Percentiles rank a stretch among this genome's conserved stretches.
phyloP scores from a whole-genome alignment of 495 filamentous ascomycete species.

The Annulohypoxylon stygium region DNA sequence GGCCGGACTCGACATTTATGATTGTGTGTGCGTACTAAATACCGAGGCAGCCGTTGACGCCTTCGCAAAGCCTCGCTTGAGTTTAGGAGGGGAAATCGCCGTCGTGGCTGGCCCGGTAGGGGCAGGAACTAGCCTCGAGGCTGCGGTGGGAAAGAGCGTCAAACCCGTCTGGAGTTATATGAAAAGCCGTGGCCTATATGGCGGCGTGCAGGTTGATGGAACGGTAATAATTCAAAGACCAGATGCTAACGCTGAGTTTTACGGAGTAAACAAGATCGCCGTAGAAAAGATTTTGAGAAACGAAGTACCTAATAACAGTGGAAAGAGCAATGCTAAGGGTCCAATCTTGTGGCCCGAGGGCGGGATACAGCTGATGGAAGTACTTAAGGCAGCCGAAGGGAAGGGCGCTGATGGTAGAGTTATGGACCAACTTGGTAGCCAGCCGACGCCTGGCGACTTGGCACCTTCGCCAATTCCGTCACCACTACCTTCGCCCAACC shows the following conservation, averaged over 20 bases:
- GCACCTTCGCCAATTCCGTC: conserved; percentile 37
- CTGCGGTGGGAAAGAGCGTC: conserved; percentile 31
- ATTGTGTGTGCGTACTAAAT: conserved; percentile 86
- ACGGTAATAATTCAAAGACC: conserved; percentile 80
- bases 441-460: conserved; percentile 76
- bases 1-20: conserved; percentile 85
- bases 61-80: conserved; percentile 77
- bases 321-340: conserved; percentile 1
- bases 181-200: conserved; percentile 81
- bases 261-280: conserved; percentile 67
- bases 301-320: conserved; percentile 57
- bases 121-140: conserved; percentile 69
- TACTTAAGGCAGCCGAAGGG: conserved; percentile 79
- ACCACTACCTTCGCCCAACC: conserved; percentile 11
- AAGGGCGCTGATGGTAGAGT: conserved; percentile 67
- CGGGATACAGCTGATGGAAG: conserved; percentile 67
- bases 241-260: conserved; percentile 84
- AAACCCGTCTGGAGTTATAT: conserved; percentile 81
- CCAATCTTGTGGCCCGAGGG: conserved; percentile 53
- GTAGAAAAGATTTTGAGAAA: conserved; percentile 74
- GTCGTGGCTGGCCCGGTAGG: conserved; percentile 80
- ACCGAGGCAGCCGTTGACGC: conserved; percentile 76
- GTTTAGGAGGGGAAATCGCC: conserved; percentile 79
- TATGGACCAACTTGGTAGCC: conserved; percentile 47
- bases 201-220: conserved; percentile 80